These are phyloP conservation scores for Backusella liffmaniae DNA, from an alignment of 192 early-diverging fungal genomes.

Conservation along the genomic window DNA sequence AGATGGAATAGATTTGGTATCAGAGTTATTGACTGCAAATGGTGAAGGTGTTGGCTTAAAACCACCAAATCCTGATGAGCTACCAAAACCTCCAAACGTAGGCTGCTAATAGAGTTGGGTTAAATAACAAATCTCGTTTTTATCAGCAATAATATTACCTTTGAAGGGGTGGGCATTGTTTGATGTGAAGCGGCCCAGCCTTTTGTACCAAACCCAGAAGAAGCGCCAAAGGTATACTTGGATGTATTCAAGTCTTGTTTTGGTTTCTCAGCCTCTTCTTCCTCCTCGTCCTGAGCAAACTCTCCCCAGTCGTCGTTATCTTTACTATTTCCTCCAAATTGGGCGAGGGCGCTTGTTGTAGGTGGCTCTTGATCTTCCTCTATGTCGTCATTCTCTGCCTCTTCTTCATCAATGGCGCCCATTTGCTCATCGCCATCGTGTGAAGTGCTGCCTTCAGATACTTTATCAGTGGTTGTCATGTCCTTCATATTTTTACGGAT, in stretches of 20 bases:
- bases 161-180: conserved; percentile 20
- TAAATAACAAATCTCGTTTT: neutral
- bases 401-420: conserved; percentile 17
- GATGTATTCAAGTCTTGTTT: conserved; percentile 7
- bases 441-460: conserved; percentile 5
- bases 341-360: neutral
- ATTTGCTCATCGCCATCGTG: conserved; percentile 20
- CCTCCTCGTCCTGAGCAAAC: conserved; percentile 27
- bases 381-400: neutral
- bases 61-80: conserved; percentile 17
- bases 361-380: conserved; percentile 14
- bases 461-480: conserved; percentile 34
- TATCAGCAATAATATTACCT: neutral
- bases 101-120: neutral
- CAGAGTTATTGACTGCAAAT: neutral
- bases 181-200: conserved; percentile 28
- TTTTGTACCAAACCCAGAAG: conserved; percentile 37
- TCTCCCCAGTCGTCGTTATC: conserved; percentile 35
- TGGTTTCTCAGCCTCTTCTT: neutral
- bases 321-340: conserved; percentile 23
- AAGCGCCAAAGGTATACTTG: conserved; percentile 37
- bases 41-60: conserved; percentile 7
- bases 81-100: conserved; percentile 25
- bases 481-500: conserved; percentile 38
- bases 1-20: conserved; percentile 10